These are phyloP conservation scores for Larix sibirica DNA, from an alignment of 83 land plant genomes.

Conservation along the genomic window DNA sequence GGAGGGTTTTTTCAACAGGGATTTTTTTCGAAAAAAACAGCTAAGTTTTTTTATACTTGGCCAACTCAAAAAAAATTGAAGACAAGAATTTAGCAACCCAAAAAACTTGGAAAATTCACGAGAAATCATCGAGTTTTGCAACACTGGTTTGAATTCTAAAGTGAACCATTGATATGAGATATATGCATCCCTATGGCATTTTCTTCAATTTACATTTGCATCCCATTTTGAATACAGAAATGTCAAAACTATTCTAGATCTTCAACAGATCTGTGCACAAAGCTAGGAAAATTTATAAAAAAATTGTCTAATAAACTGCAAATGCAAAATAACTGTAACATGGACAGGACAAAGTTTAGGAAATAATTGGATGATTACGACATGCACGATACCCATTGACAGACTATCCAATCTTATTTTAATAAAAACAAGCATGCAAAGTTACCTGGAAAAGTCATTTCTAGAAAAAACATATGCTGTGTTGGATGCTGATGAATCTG, in stretches of 20 bases:
- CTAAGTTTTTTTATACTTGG: no score
- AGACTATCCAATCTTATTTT: not conserved
- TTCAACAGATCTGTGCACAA: not conserved
- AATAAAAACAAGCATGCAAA: not conserved
- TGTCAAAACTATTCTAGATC: not conserved
- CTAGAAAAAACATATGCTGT: slow-evolving; percentile 81
- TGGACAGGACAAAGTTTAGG: not conserved
- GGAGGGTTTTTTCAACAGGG: no score
- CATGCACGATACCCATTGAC: no score
- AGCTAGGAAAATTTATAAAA: not conserved
- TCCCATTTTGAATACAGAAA: not conserved
- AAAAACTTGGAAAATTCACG: no score
- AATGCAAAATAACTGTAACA: not conserved
- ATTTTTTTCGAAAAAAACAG: no score
- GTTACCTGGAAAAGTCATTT: slow-evolving; percentile 85
- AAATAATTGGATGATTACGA: not conserved
- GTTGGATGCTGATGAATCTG: slow-evolving; percentile 53
- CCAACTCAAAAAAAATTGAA: no score
- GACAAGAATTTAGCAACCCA: no score
- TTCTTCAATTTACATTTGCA: not conserved
- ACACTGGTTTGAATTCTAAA: no score
- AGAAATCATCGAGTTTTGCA: no score
- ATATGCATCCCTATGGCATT: no score
- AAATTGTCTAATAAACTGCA: not conserved
- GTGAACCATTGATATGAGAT: no score